Base-by-base conservation (phyloP, 1,139 yeast species). In the Scheffersomyces titani region DNA sequence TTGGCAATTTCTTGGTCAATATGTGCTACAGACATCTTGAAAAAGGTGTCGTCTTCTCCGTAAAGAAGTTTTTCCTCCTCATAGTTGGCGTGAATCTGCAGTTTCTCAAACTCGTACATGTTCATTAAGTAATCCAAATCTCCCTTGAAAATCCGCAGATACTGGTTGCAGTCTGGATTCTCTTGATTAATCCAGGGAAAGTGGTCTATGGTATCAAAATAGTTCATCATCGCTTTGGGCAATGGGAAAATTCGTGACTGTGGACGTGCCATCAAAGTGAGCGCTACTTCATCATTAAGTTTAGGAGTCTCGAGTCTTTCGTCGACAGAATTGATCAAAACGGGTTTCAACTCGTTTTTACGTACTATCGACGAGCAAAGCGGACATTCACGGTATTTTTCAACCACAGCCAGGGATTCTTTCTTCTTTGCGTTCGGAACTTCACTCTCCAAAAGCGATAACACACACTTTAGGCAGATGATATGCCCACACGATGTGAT, bases 401-500 rank as follows among this genome's bases (percentile, higher is more conserved):
- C 84, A 51, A 77, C 77, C n/a, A 78, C 67, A 6, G 77, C 81
- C 49, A 66, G 65, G 9, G 73, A 64, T 56, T 78, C 77, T 36
- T 68, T 63, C 59, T 78, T 78, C 62, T 75, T 75, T 49, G 72
- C 72, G 20, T 64, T 65, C 1, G 83, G 80, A 1, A 81, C 74
- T 53, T 85, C 86, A 20, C 89, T 84, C 49, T 85, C 90, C 55
- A 92, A 74, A 65, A 90, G 84, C 47, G 93, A 83, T 54, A 92
- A 71, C 47, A 93, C 73, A 69, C 99, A 96, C 36, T 92, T 86
- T 56, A 86, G 81, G 69, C 99, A 96, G 66, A 94, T 83, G 16
- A 92, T 82, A 69, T 96, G 99, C 3, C 99, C 99, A 75, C 99
- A 96, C 19, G 87, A 83, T 11, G 80, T 76, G 44, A 92, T 86